These are phyloP conservation scores for Aspergillus sojae DNA, from an alignment of 2,329 filamentous ascomycete genomes.

Conservation along the genomic window DNA sequence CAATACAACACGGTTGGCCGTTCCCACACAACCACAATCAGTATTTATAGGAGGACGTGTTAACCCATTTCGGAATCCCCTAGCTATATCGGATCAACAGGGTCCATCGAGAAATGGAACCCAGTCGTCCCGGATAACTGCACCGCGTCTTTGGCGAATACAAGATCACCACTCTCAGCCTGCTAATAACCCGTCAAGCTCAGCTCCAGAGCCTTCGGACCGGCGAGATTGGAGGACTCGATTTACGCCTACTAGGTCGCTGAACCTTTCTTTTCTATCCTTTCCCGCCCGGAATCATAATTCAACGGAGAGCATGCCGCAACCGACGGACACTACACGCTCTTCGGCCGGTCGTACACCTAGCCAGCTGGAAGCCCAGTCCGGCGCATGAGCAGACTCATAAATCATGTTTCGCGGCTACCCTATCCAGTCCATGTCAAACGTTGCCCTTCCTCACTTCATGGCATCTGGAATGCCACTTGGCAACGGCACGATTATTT, in stretches of 20 bases:
- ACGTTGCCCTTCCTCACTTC: not conserved
- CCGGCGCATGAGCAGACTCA: slow-evolving; percentile 5
- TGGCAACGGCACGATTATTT: not conserved
- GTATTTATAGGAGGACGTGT: slow-evolving; percentile 36
- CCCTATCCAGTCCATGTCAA: not conserved
- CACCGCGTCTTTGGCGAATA: not conserved
- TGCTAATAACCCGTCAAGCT: not conserved
- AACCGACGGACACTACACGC: not conserved
- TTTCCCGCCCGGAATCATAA: not conserved
- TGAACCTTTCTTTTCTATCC: not conserved
- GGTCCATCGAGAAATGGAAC: not conserved
- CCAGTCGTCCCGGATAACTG: not conserved
- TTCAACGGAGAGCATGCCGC: not conserved
- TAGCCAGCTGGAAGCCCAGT: slow-evolving; percentile 23
- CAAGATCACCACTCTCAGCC: not conserved
- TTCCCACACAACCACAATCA: slow-evolving; percentile 36
- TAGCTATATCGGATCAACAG: not conserved
- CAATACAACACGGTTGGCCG: slow-evolving; percentile 26
- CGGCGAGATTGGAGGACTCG: not conserved
- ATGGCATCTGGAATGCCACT: slow-evolving; percentile 1
- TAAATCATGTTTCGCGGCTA: not conserved
- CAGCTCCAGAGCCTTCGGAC: not conserved
- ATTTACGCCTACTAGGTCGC: not conserved
- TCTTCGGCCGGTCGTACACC: slow-evolving; percentile 15
- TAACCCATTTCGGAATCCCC: not conserved